Base-by-base conservation (phyloP, 2,329 filamentous ascomycete species). In the Trichoderma simmonsii region DNA sequence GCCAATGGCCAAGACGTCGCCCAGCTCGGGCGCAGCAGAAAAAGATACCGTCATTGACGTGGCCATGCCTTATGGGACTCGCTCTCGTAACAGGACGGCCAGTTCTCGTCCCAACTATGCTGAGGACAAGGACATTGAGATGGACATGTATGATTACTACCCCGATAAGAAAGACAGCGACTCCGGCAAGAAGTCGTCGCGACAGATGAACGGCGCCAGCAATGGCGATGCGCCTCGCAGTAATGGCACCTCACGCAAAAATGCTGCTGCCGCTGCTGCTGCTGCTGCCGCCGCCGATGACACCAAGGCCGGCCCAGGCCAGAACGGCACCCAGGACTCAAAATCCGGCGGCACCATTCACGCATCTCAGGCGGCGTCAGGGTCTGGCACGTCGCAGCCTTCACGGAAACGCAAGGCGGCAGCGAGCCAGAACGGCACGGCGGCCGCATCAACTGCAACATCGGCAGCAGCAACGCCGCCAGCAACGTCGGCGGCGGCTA, bases 71-170 rank as follows among this genome's bases (percentile, higher is more conserved):
- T 98, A 99, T 82, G 95, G 95, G 78, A 99, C 96, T 80, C 92
- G 95, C 78, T 98, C 95, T 77, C 92, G 96, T 81, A 97, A 97
- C 82, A 92, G 95, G 78, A 91, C 89, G 72, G 92, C 92, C 78
- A 90, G 88, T 76, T 88, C 92, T 77, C 92, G 96, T 76, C 91
- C 92, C 75, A 99, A 99, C 83, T 99, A 99, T 82, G 95, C 96
- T 65, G 96, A 99, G 83, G 93, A 95, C 82, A 93, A 89, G 83
- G 95, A 98, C 81, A 86, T 95, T 76, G 95, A 98, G 78, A 90
- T 93, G 82, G 96, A 98, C 73, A 83, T 87, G 80, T 93, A 94
- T 80, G 95, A 98, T 78, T 88, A 87, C 80, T 84, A 86, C 78
- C 61, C 71, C 68, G 83, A 87, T 76, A 85, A 86, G 78, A 86